Conservation (phyloP, 169 alveolate genomes). For the Cryptosporidium sp. region DNA sequence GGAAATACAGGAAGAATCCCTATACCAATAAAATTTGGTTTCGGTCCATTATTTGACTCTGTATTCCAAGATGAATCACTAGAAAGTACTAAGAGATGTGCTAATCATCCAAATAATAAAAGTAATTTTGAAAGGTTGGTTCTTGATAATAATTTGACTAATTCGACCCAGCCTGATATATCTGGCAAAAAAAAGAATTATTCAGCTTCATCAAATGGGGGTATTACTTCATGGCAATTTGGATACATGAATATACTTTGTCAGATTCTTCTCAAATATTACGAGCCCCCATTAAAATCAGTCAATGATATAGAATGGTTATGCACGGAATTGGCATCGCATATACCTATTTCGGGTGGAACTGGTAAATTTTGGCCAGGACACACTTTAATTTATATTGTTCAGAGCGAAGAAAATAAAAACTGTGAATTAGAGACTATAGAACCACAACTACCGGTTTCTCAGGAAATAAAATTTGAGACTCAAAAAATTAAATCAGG, state of each 20-base stretch:
- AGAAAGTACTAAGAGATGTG: background rate
- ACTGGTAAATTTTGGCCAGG: conserved; percentile 75
- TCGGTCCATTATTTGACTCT: conserved; percentile 67
- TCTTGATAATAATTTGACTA: background rate
- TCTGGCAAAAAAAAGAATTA: background rate
- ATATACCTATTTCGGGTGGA: conserved; percentile 57
- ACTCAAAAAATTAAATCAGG: conserved; percentile 29
- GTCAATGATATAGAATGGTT: conserved; percentile 36
- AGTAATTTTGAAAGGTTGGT: background rate
- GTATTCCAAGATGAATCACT: background rate
- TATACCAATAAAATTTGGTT: conserved; percentile 36
- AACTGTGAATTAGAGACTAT: conserved; percentile 42
- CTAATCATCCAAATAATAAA: background rate
- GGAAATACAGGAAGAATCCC: conserved; percentile 52
- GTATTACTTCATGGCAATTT: conserved; percentile 45
- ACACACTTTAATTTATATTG: conserved; percentile 12
- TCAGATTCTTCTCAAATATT: background rate
- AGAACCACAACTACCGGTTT: conserved; percentile 64
- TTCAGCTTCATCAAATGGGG: conserved; percentile 36
- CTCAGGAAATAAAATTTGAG: conserved; percentile 53
- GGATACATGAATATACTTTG: conserved; percentile 62
- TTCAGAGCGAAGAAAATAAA: conserved; percentile 62
- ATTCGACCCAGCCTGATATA: background rate
- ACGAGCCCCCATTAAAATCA: background rate
- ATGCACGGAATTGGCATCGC: conserved; percentile 39